Conservation (phyloP, 768 basidiomycete species). For the Hericium alpestre region DNA sequence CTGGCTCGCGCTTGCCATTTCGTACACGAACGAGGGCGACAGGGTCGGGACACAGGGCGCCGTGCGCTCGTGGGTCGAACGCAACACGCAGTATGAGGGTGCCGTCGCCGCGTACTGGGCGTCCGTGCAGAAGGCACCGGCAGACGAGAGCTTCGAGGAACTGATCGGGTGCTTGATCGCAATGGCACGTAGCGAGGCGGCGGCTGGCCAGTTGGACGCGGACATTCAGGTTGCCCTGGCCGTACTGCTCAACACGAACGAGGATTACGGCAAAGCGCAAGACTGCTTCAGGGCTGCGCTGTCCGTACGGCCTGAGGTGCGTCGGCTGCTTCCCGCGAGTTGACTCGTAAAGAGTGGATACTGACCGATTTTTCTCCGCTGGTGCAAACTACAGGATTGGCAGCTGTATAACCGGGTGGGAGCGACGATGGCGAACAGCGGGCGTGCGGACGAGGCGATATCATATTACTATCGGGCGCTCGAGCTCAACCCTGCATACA, state of each 20-base stretch:
- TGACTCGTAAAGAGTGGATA: no score
- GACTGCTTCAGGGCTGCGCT: conserved; percentile 92
- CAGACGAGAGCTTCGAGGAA: conserved; percentile 33
- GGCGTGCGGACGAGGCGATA: conserved; percentile 69
- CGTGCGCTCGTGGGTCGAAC: conserved; percentile 74
- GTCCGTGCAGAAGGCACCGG: conserved; percentile 21
- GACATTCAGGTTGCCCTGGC: conserved; percentile 94
- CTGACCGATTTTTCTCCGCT: no score
- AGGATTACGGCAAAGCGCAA: conserved; percentile 85
- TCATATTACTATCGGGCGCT: conserved; percentile 80
- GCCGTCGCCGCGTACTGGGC: conserved; percentile 29
- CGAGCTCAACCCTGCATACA: conserved; percentile 80
- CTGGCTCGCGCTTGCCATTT: conserved; percentile 87
- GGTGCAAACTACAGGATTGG: conserved; percentile 58
- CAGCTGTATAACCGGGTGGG: conserved; percentile 88
- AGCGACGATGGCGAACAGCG: conserved; percentile 87
- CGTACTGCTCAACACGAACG: conserved; percentile 83
- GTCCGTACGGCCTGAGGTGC: conserved; percentile 76
- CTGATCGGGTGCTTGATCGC: conserved; percentile 72
- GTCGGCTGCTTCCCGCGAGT: conserved; percentile 10
- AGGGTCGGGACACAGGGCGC: conserved; percentile 64
- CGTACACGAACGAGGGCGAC: conserved; percentile 82
- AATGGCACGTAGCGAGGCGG: conserved; percentile 55
- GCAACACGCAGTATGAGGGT: conserved; percentile 45
- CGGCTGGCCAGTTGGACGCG: conserved; percentile 62